Base-by-base conservation (phyloP, 371 early-diverging fungal species). In the Zychaea mexicana region DNA sequence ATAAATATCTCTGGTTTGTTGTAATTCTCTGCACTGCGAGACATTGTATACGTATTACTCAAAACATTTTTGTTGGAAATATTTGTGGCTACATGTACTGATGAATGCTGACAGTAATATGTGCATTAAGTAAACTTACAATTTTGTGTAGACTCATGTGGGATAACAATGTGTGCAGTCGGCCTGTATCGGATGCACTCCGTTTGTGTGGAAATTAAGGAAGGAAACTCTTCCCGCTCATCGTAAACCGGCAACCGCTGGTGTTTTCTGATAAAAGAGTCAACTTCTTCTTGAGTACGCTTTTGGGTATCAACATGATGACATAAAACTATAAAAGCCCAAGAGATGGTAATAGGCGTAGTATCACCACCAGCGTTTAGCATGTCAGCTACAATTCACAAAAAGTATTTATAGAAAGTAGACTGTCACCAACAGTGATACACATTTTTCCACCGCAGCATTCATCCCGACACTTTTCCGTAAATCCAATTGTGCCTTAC, bases 141-240 rank as follows among this genome's bases (percentile, higher is more conserved):
- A 8, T 36, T 8, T 33, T 33, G 33, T 8, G 33, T 33, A 33
- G 8, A 52, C 15, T 27, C 3, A 52, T 60, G 71, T 19, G 64
- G 59, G n/a, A 66, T n/a, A 9, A 53, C 60, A 21, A 67, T 39
- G 0, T 22, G 28, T 1, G 30, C 30, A 9, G 55, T 36, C 4
- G 62, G 64, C 5, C 68, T 54, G 22, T 57, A 61, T n/a, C 71
- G 61, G 45, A 71, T 19, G 31, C 65, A 61, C 31, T 71, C 71
- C 38, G 60, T 67, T 38, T 62, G 61, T 2, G 60, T 64, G 32
- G 65, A 64, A n/a, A 62, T 24, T 19, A 53, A 17, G 45, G 54
- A 67, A 42, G 65, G 71, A 12, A 67, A 26, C 0, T 21, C 10
- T 10, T 64, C 67, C 22, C 68, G 54, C 5, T 66, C 61, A 3